Evolutionary conservation across 83 land plant species (phyloP).

Genomic region (Picea abies): DNA sequence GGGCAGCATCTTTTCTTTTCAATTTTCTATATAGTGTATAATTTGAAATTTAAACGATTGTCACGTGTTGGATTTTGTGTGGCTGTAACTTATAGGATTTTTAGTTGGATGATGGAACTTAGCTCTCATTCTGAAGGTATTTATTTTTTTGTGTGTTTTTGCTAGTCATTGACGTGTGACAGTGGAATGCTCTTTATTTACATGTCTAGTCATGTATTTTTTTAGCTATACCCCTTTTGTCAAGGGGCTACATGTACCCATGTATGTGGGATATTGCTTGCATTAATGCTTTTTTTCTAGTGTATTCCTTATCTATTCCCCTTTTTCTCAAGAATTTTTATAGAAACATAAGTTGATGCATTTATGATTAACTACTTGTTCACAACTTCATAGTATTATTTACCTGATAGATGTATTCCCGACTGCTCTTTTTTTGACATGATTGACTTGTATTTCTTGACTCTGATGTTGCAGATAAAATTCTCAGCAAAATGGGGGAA

Average conservation of each 20-base stretch:
- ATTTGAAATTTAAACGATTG: too few species aligned
- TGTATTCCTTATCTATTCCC: not conserved
- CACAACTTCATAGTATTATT: too few species aligned
- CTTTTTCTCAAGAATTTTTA: conserved; percentile 13
- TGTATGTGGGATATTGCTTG: conserved; percentile 5
- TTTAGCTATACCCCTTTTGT: not conserved
- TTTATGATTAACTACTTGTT: too few species aligned
- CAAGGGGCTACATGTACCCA: not conserved
- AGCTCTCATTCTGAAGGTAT: not conserved
- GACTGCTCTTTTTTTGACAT: too few species aligned
- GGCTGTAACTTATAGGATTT: too few species aligned
- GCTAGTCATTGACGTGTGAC: not conserved
- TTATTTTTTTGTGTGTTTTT: not conserved
- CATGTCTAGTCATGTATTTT: not conserved
- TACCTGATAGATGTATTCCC: too few species aligned
- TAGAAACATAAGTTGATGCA: not conserved
- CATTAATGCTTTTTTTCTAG: not conserved
- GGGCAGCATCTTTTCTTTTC: too few species aligned
- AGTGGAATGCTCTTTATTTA: not conserved
- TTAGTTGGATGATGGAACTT: not conserved
- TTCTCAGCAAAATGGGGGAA: conserved; percentile 81
- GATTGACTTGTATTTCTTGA: too few species aligned
- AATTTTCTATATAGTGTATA: too few species aligned
- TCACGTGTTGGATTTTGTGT: too few species aligned
- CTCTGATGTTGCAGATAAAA: conserved; percentile 55